A percentile compares a stretch with the other conserved stretches of the same genome.
Conservation (phyloP, 164 flowering plant genomes). For the Echeveria elegans region DNA sequence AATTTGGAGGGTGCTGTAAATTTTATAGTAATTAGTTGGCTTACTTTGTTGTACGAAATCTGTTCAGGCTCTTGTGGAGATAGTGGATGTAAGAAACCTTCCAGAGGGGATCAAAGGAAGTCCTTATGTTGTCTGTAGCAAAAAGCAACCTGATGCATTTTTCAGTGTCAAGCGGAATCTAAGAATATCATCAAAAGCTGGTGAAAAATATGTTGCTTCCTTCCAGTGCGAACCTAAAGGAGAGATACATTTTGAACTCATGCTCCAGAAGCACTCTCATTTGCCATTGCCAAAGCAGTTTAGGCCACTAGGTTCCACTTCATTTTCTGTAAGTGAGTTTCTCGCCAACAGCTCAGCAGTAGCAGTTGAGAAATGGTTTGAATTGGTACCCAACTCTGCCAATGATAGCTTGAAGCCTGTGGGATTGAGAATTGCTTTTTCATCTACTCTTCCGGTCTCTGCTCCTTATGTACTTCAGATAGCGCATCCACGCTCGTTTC, state of each 20-base stretch:
- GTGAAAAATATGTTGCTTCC: slow-evolving; percentile 58
- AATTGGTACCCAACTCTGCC: slow-evolving; percentile 39
- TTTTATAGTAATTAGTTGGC: background rate
- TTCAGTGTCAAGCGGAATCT: slow-evolving; percentile 44
- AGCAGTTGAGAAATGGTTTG: slow-evolving; percentile 63
- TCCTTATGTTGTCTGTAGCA: slow-evolving; percentile 47
- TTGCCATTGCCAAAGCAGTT: slow-evolving; percentile 25
- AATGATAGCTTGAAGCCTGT: slow-evolving; percentile 35
- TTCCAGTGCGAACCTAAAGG: slow-evolving; percentile 82
- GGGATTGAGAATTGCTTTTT: slow-evolving; percentile 51
- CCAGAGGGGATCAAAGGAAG: slow-evolving; percentile 54
- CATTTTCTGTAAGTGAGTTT: slow-evolving; percentile 47
- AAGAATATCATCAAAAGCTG: slow-evolving; percentile 46
- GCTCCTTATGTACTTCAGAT: slow-evolving; percentile 46
- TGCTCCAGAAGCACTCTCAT: slow-evolving; percentile 32
- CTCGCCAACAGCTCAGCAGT: slow-evolving; percentile 37
- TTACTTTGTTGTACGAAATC: background rate
- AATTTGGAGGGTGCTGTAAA: background rate
- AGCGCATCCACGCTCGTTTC: slow-evolving; percentile 34
- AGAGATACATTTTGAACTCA: slow-evolving; percentile 56
- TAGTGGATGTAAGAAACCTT: slow-evolving; percentile 53
- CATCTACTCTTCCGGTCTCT: slow-evolving; percentile 49
- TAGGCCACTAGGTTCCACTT: slow-evolving; percentile 45
- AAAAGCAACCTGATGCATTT: slow-evolving; percentile 58
- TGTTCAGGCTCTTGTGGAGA: slow-evolving; percentile 64